phyloP scores from a whole-genome alignment of 257 asterid genomes.

The Scutellaria galericulata region DNA sequence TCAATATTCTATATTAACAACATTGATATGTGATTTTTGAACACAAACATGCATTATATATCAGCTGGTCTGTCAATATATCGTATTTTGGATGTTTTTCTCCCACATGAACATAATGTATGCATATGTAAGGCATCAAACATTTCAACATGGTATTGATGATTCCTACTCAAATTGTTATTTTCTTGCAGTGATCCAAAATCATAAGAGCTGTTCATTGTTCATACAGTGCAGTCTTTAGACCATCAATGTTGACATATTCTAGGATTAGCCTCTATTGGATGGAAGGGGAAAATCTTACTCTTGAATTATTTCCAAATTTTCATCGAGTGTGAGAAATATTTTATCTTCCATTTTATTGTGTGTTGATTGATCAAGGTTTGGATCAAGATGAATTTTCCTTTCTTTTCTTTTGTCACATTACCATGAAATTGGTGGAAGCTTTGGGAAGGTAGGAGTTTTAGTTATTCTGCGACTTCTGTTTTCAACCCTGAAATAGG shows the following conservation, averaged over 20 bases:
- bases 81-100: constrained; percentile 3
- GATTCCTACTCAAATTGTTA: not conserved
- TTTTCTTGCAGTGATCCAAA: not conserved
- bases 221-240: not conserved
- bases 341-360: too few species aligned
- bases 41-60: constrained; percentile 20
- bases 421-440: too few species aligned
- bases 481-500: not conserved
- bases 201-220: not conserved
- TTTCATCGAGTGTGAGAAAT: too few species aligned
- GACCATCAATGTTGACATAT: constrained; percentile 1
- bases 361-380: too few species aligned
- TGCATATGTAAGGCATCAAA: not conserved
- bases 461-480: not conserved
- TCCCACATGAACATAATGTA: constrained; percentile 14
- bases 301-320: too few species aligned
- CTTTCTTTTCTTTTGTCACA: too few species aligned
- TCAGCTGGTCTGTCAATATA: constrained; percentile 5
- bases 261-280: too few species aligned
- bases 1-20: constrained; percentile 12
- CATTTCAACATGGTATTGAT: constrained; percentile 18
- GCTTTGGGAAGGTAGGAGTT: too few species aligned
- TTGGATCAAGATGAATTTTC: too few species aligned
- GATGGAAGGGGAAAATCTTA: too few species aligned
- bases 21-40: not conserved